Conservation (phyloP, 148 eudicot species). For the Chenopodium berlandieri region DNA sequence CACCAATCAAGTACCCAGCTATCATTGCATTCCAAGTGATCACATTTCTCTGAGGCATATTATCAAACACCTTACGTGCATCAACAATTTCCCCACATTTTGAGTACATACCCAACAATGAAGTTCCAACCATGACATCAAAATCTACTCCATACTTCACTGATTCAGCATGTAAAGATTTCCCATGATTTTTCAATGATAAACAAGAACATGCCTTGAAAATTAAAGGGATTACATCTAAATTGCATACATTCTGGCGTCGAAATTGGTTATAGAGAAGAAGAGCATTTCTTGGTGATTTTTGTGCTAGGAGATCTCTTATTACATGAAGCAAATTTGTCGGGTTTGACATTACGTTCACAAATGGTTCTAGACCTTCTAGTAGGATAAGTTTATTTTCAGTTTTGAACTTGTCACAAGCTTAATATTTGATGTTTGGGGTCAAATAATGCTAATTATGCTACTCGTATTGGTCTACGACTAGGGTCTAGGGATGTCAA, state of each 20-base stretch:
- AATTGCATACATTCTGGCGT: neutral
- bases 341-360: constrained; percentile 8
- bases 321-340: constrained; percentile 3
- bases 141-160: constrained; percentile 38
- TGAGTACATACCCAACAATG: constrained; percentile 50
- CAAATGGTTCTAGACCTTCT: neutral
- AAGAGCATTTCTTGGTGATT: constrained; percentile 18
- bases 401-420: too few species aligned
- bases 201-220: constrained; percentile 57
- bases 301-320: constrained; percentile 8
- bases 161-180: constrained; percentile 41
- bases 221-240: constrained; percentile 32
- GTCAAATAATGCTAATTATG: too few species aligned
- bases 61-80: constrained; percentile 31
- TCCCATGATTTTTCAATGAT: constrained; percentile 39
- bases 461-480: too few species aligned
- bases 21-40: constrained; percentile 73
- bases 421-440: too few species aligned
- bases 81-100: constrained; percentile 40
- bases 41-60: constrained; percentile 49
- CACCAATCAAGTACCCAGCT: constrained; percentile 42
- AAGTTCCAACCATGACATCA: constrained; percentile 52
- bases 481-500: too few species aligned
- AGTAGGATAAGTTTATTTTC: too few species aligned
- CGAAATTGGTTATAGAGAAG: constrained; percentile 16